A percentile compares a stretch with the other conserved stretches of the same genome.
Conservation (phyloP, 2,329 filamentous ascomycete species). For the Plectosphaerella cucumerina region DNA sequence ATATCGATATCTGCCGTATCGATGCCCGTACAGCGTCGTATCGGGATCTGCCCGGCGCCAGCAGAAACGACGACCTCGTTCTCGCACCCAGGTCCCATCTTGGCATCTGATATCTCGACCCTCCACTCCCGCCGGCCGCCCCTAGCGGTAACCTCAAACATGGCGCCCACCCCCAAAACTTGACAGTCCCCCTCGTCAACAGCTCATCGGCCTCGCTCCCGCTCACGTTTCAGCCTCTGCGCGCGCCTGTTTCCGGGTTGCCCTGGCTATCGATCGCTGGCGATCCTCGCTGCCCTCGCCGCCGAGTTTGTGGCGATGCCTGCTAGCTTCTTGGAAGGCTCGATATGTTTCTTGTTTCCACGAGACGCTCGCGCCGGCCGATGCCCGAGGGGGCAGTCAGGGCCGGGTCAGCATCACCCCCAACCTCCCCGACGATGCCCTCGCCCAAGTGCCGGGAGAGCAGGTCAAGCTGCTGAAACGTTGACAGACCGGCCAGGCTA, state of each 20-base stretch:
- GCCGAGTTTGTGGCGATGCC: not conserved
- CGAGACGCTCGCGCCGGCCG: not conserved
- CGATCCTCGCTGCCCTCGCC: not conserved
- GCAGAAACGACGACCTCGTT: too few relatives aligned
- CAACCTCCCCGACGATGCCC: not conserved
- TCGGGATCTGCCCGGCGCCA: too few relatives aligned
- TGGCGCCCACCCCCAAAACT: not conserved
- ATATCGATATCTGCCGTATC: too few relatives aligned
- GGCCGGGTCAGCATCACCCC: not conserved
- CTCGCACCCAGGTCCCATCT: not conserved
- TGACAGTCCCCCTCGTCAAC: not conserved
- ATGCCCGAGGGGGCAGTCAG: not conserved
- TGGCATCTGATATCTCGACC: not conserved
- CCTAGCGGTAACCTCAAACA: not conserved
- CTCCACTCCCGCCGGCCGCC: too few relatives aligned
- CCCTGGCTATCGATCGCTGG: not conserved
- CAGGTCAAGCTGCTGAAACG: conserved; percentile 12
- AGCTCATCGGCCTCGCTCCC: not conserved
- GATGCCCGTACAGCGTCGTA: too few relatives aligned
- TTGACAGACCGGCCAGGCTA: conserved; percentile 13
- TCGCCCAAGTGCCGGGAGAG: conserved; percentile 4
- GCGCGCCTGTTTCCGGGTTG: not conserved
- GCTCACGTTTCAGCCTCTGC: not conserved
- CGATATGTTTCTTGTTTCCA: not conserved
- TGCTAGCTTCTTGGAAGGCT: not conserved